A percentile compares a stretch with the other conserved stretches of the same genome.
Evolutionary conservation across 2,329 filamentous ascomycete species (phyloP).

Genomic region (Polychaeton citri): DNA sequence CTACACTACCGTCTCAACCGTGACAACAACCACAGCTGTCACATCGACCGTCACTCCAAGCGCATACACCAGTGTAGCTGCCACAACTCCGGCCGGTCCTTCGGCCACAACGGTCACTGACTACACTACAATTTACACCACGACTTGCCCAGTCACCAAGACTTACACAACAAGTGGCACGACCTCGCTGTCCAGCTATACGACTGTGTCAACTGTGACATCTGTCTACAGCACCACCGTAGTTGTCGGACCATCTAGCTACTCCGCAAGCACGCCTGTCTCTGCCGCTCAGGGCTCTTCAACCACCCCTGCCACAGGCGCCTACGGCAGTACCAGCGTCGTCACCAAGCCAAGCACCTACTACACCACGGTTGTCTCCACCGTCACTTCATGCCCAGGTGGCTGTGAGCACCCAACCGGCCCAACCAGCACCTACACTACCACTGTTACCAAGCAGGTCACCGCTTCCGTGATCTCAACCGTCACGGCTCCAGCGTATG

Average conservation of each 20-base stretch:
- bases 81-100: neutral
- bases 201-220: slow-evolving; percentile 12
- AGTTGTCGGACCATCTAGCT: slow-evolving; percentile 3
- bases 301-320: slow-evolving; percentile 17
- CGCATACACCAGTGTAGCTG: neutral
- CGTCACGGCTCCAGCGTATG: neutral
- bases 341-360: slow-evolving; percentile 4
- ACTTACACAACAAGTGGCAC: slow-evolving; percentile 5
- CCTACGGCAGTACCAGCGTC: slow-evolving; percentile 18
- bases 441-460: slow-evolving; percentile 2
- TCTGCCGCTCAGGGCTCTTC: slow-evolving; percentile 1
- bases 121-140: slow-evolving; percentile 5
- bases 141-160: slow-evolving; percentile 5
- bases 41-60: slow-evolving; percentile 1
- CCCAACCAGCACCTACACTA: slow-evolving; percentile 4
- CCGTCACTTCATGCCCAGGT: slow-evolving; percentile 1
- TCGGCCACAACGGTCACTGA: slow-evolving; percentile 4
- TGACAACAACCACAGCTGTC: neutral
- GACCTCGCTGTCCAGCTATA: slow-evolving; percentile 3
- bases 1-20: neutral
- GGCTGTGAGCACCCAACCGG: slow-evolving; percentile 2
- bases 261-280: slow-evolving; percentile 4
- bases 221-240: slow-evolving; percentile 5
- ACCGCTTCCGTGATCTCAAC: neutral
- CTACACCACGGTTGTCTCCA: slow-evolving; percentile 5